phyloP scores from a whole-genome alignment of 768 basidiomycete species.

The Termitomyces sp. region DNA sequence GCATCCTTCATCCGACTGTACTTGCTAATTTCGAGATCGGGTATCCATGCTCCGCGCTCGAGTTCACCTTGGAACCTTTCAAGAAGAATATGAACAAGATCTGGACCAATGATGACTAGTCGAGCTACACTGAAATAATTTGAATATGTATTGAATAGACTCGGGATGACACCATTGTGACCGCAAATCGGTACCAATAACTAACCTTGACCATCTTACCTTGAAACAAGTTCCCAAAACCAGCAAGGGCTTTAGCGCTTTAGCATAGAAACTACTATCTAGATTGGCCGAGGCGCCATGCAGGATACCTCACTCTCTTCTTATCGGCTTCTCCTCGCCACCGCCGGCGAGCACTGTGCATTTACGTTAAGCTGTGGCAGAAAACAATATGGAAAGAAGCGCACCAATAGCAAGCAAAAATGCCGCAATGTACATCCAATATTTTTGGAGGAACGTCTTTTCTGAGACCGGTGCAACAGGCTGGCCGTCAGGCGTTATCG shows the following conservation, averaged over 20 bases:
- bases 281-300: neutral
- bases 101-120: constrained; percentile 49
- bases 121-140: neutral
- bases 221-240: neutral
- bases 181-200: neutral
- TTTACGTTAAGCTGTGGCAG: neutral
- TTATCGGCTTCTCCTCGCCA: constrained; percentile 28
- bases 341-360: constrained; percentile 25
- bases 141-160: constrained; percentile 15
- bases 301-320: constrained; percentile 3
- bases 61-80: constrained; percentile 95
- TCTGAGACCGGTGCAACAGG: constrained; percentile 56
- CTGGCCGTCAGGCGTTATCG: constrained; percentile 60
- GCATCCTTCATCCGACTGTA: constrained; percentile 90
- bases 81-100: constrained; percentile 60
- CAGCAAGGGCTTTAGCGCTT: neutral
- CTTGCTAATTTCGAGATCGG: constrained; percentile 90
- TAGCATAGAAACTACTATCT: neutral
- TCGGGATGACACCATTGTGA: neutral
- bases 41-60: constrained; percentile 91
- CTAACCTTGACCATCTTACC: neutral
- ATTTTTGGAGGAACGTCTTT: constrained; percentile 81
- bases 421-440: constrained; percentile 79
- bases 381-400: constrained; percentile 18
- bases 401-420: constrained; percentile 52